These are phyloP conservation scores for Henckelia pumila DNA, from an alignment of 257 asterid genomes.

Conservation along the genomic window DNA sequence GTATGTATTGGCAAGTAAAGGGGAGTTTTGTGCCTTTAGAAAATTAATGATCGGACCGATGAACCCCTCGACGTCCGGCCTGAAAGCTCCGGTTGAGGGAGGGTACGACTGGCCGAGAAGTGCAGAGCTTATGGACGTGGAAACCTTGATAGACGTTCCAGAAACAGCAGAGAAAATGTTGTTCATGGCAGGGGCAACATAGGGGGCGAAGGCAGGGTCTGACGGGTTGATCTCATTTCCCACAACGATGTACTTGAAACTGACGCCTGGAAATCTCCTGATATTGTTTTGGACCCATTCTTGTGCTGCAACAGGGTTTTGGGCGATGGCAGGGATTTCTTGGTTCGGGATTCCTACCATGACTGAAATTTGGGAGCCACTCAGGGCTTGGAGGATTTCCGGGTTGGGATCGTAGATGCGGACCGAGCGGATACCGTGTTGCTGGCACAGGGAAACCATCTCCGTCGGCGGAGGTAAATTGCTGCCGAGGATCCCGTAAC, in stretches of 20 bases:
- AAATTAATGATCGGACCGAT: conserved; percentile 27
- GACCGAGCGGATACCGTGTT: conserved; percentile 25
- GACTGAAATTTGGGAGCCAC: conserved; percentile 29
- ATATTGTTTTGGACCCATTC: conserved; percentile 37
- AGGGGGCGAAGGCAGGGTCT: neutral
- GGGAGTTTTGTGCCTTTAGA: conserved; percentile 21
- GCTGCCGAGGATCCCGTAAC: conserved; percentile 32
- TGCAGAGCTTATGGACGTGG: conserved; percentile 27
- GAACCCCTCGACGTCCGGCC: neutral
- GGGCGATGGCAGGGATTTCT: conserved; percentile 27
- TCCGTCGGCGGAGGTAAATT: conserved; percentile 33
- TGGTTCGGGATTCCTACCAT: conserved; percentile 31
- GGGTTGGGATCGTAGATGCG: conserved; percentile 31
- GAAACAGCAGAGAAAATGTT: conserved; percentile 28
- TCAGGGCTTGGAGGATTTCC: conserved; percentile 27
- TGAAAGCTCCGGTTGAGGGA: conserved; percentile 29
- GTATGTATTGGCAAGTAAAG: conserved; percentile 37
- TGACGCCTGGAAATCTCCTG: conserved; percentile 18
- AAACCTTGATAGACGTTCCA: conserved; percentile 29
- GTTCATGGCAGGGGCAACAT: conserved; percentile 28
- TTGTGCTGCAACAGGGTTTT: conserved; percentile 14
- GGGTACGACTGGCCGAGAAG: conserved; percentile 28
- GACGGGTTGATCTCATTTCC: conserved; percentile 40
- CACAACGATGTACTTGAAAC: conserved; percentile 33
- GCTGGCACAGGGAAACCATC: conserved; percentile 30